Percentiles rank a stretch among this genome's conserved stretches.
Evolutionary conservation across 768 basidiomycete genomes (phyloP).

Genomic region (Hygrocybe coccinea): DNA sequence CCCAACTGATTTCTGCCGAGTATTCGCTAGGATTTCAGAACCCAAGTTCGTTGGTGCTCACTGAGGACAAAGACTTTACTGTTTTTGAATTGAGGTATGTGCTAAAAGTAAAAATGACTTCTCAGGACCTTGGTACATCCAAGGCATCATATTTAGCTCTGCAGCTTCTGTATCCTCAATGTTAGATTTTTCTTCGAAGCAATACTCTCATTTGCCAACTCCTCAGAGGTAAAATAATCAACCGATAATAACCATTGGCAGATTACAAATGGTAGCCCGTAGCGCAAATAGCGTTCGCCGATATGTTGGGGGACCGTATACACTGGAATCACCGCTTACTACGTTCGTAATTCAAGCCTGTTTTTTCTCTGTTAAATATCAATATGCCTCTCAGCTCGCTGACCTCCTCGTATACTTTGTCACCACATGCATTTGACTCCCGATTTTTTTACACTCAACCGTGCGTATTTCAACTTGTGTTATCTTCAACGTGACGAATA

Average conservation of each 20-base stretch:
- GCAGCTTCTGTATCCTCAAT: not conserved
- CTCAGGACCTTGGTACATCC: no score
- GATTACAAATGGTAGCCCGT: not conserved
- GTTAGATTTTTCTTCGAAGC: slow-evolving; percentile 22
- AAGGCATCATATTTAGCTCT: not conserved
- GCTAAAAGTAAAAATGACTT: no score
- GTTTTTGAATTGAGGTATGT: no score
- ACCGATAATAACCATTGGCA: not conserved
- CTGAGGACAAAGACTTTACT: no score
- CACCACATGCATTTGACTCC: slow-evolving; percentile 12
- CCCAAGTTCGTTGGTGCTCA: not conserved
- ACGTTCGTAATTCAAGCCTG: slow-evolving; percentile 15
- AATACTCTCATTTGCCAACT: slow-evolving; percentile 34
- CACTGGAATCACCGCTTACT: slow-evolving; percentile 28
- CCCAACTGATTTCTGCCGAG: not conserved
- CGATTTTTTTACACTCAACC: slow-evolving; percentile 12
- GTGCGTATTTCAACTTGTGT: slow-evolving; percentile 12
- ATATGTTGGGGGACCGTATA: slow-evolving; percentile 21
- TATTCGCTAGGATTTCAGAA: not conserved
- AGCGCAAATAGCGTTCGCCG: slow-evolving; percentile 30
- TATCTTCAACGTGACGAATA: not conserved
- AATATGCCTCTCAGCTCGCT: slow-evolving; percentile 12
- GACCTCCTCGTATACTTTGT: slow-evolving; percentile 9
- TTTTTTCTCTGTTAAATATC: slow-evolving; percentile 10
- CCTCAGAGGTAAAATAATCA: slow-evolving; percentile 29